Conservation (phyloP, 208 protist genomes). For the Acanthamoeba sp. region DNA sequence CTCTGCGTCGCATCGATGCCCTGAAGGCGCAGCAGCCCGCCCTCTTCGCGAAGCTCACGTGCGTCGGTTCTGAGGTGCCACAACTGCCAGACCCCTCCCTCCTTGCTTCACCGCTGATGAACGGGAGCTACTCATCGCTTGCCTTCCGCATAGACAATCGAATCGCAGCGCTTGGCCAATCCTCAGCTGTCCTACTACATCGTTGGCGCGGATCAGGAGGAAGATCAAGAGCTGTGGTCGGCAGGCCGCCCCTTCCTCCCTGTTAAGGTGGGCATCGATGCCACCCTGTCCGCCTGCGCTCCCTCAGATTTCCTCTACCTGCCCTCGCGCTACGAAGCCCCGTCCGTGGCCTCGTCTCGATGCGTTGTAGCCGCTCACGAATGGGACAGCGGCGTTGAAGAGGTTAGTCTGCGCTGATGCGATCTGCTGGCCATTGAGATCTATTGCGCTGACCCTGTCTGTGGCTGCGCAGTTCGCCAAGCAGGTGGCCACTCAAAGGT, state of each 20-base stretch:
- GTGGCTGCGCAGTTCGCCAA: not conserved
- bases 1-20: not conserved
- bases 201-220: not conserved
- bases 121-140: not conserved
- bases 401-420: not conserved
- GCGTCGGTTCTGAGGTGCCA: constrained; percentile 4
- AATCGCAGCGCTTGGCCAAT: not conserved
- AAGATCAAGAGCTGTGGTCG: not conserved
- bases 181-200: not conserved
- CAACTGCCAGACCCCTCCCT: not conserved
- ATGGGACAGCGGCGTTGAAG: not conserved
- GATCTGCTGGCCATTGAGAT: not conserved
- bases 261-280: not conserved
- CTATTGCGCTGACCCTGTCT: not conserved
- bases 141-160: not conserved
- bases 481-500: not conserved
- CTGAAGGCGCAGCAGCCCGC: not conserved
- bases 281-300: not conserved
- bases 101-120: no score
- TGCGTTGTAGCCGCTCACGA: not conserved
- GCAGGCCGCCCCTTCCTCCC: not conserved
- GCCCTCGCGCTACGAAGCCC: not conserved
- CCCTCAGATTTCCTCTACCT: not conserved
- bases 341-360: not conserved
- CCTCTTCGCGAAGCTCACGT: not conserved